These are phyloP conservation scores for Lophiostoma macrostomum DNA, from an alignment of 495 filamentous ascomycete genomes.

Conservation along the genomic window DNA sequence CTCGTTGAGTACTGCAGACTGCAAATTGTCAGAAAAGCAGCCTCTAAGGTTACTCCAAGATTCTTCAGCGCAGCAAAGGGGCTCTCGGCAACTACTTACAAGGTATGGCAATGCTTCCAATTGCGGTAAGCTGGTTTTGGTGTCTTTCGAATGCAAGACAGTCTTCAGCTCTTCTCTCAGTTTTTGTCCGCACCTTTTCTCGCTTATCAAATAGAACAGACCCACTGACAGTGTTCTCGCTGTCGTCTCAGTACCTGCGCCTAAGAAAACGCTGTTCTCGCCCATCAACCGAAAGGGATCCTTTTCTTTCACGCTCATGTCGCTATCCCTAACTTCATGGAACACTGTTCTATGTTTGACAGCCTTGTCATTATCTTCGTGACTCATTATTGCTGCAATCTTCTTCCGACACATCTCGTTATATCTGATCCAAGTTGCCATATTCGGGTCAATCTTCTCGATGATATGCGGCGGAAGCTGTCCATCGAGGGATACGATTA, in stretches of 20 bases:
- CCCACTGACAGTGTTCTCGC: slow-evolving; percentile 1
- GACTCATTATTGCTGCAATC: background rate
- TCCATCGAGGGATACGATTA: too few species aligned
- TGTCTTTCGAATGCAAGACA: background rate
- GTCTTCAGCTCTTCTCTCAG: background rate
- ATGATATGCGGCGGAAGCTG: background rate
- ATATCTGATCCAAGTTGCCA: background rate
- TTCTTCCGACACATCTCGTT: background rate
- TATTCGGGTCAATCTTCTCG: background rate
- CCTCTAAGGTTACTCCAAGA: too few species aligned
- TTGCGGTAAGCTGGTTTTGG: background rate
- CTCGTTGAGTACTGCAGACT: slow-evolving; percentile 7
- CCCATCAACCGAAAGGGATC: background rate
- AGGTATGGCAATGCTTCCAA: slow-evolving; percentile 11
- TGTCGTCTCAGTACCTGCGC: slow-evolving; percentile 12
- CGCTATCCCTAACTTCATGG: background rate
- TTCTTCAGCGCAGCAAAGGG: too few species aligned
- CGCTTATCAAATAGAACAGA: background rate
- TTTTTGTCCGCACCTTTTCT: background rate
- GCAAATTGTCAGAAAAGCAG: too few species aligned
- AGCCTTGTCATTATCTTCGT: background rate
- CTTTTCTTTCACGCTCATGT: background rate
- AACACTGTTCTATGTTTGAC: background rate
- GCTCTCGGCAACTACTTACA: background rate
- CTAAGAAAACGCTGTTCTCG: background rate